These are phyloP conservation scores for Fusarium sp. DNA, from an alignment of 2,329 filamentous ascomycete genomes.

Conservation along the genomic window DNA sequence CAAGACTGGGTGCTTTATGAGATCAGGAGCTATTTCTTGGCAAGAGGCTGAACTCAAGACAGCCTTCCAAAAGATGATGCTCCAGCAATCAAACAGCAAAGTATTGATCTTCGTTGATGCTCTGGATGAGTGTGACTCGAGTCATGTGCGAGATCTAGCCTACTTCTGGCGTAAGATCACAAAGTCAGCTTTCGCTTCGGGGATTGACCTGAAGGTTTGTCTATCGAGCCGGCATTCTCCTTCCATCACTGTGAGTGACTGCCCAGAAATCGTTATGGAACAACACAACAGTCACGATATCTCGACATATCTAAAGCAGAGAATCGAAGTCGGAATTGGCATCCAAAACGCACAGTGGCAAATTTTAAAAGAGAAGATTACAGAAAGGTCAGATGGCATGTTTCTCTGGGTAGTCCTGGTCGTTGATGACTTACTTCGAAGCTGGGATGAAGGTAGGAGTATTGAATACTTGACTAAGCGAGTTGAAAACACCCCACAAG, in stretches of 20 bases:
- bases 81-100: not conserved
- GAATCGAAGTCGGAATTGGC: not conserved
- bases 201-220: slow-evolving; percentile 3
- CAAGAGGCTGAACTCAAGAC: slow-evolving; percentile 29
- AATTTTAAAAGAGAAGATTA: not conserved
- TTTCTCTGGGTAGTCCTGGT: slow-evolving; percentile 30
- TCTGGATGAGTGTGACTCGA: slow-evolving; percentile 47
- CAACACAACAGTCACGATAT: slow-evolving; percentile 9
- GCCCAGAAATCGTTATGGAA: not conserved
- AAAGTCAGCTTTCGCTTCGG: not conserved
- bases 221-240: slow-evolving; percentile 23
- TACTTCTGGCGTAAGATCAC: not conserved
- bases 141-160: not conserved
- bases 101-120: slow-evolving; percentile 51
- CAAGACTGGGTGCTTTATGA: too few relatives aligned
- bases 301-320: slow-evolving; percentile 5
- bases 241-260: not conserved
- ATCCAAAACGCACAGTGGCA: not conserved
- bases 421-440: not conserved
- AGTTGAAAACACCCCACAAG: not conserved
- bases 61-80: slow-evolving; percentile 13
- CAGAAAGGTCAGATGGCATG: not conserved
- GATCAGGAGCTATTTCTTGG: too few relatives aligned
- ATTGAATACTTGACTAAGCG: not conserved
- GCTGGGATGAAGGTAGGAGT: slow-evolving; percentile 13